These are phyloP conservation scores for Camellia japonica DNA, from an alignment of 148 eudicot genomes.

Conservation along the genomic window DNA sequence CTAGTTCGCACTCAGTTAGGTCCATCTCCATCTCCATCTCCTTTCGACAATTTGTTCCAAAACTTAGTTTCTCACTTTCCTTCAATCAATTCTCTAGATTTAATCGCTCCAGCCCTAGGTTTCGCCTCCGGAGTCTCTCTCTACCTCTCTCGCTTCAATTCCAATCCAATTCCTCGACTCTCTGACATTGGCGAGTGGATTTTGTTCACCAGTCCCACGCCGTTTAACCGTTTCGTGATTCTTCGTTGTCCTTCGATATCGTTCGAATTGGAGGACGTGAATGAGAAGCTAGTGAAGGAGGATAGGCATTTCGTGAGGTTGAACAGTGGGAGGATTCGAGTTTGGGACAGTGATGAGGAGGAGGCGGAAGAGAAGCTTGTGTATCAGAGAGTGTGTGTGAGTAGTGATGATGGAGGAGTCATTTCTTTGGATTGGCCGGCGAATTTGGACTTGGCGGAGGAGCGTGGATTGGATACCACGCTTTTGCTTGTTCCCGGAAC, in stretches of 20 bases:
- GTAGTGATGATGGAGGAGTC: slow-evolving; percentile 81
- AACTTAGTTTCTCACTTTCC: slow-evolving; percentile 38
- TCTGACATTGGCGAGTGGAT: slow-evolving; percentile 65
- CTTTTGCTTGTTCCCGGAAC: slow-evolving; percentile 75
- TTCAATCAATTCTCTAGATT: slow-evolving; percentile 23
- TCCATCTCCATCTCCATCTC: not conserved
- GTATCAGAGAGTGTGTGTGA: slow-evolving; percentile 83
- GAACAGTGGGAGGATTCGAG: slow-evolving; percentile 50
- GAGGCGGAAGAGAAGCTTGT: slow-evolving; percentile 30
- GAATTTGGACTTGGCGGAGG: slow-evolving; percentile 67
- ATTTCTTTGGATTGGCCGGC: slow-evolving; percentile 88
- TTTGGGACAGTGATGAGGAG: slow-evolving; percentile 13
- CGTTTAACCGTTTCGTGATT: slow-evolving; percentile 82
- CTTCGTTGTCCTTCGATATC: slow-evolving; percentile 66
- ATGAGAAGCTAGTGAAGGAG: slow-evolving; percentile 61
- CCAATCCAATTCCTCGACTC: not conserved
- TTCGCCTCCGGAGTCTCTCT: slow-evolving; percentile 54
- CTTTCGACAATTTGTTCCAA: slow-evolving; percentile 22
- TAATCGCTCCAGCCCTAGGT: slow-evolving; percentile 48
- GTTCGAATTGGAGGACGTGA: slow-evolving; percentile 45
- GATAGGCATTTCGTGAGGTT: slow-evolving; percentile 71
- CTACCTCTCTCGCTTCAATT: slow-evolving; percentile 22
- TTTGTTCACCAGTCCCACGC: slow-evolving; percentile 74
- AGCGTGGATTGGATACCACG: slow-evolving; percentile 81
- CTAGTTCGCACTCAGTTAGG: too few relatives aligned